A percentile compares a stretch with the other conserved stretches of the same genome.
phyloP scores from a whole-genome alignment of 2,329 filamentous ascomycete genomes.

The Claviceps fusiformis region DNA sequence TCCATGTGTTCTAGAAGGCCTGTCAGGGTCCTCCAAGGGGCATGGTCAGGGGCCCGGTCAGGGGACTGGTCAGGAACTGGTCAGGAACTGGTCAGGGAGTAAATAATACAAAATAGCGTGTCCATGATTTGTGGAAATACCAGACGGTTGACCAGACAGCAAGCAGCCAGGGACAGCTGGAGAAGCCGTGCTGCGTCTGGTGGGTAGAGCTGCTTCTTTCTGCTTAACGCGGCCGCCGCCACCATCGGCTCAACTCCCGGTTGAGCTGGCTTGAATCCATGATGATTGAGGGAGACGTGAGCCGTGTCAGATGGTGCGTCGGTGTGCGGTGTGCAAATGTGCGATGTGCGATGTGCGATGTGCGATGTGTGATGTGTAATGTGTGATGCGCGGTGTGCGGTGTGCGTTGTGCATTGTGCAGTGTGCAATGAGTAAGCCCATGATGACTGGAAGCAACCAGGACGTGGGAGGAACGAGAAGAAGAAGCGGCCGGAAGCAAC shows the following conservation, averaged over 20 bases:
- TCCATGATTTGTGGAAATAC: slow-evolving; percentile 5
- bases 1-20: slow-evolving; percentile 3
- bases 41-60: neutral
- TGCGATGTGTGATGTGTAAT: no score
- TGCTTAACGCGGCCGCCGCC: neutral
- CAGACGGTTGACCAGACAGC: neutral
- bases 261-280: neutral
- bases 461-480: no score
- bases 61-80: slow-evolving; percentile 3
- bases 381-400: no score
- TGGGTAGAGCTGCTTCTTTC: no score
- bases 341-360: no score
- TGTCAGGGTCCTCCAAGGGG: neutral
- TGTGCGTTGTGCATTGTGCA: no score
- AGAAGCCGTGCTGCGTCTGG: neutral
- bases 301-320: neutral
- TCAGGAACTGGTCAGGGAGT: slow-evolving; percentile 2
- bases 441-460: no score
- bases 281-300: neutral
- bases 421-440: no score
- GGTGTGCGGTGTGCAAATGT: no score
- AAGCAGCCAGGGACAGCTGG: neutral
- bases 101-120: slow-evolving; percentile 2
- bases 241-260: neutral
- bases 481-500: no score